Base-by-base conservation (phyloP, 176 grass and related monocot genomes). In the Carex myosuroides region DNA sequence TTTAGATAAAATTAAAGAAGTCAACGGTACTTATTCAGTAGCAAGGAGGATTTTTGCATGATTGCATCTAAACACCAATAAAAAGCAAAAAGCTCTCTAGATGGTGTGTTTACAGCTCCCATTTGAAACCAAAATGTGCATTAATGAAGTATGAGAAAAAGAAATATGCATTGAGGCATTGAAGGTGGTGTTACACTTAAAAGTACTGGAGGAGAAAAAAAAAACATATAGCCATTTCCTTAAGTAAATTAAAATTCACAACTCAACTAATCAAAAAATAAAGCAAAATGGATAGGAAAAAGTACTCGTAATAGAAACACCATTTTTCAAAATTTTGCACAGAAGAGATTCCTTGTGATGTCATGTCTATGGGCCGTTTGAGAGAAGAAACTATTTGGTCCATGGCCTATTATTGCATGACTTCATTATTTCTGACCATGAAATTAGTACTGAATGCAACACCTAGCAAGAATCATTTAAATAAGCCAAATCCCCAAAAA, bases 401-500 rank as follows among this genome's bases (percentile, higher is more conserved):
- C 21, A 76, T 76, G 21, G 20, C 22, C 29, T 53, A 87, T 82
- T 33, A 8, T 75, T 52, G 24, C 39, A 75, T 14, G 22, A 56
- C 50, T 77, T 56, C 72, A 87, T 83, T 22, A 13, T 83, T 64
- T 6, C 41, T 53, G 71, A 62, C 35, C 78, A 75, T 52, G 24
- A 41, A 82, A 72, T 29, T 62, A 75, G 13, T 22, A 77, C 13
- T 50, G 24, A 42, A 82, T 59, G 56, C 17, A 55, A 26, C 56
- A 77, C 14, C 33, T 61, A 65, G n/a, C 20, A 59, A 65, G 60
- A 65, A 37, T 26, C 22, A 77, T 55, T 56, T 5, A 17, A 42
- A 44, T 44, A 18, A 21, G 3, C 68, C 14, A 78, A 78, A 78
- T 4, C 13, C 13, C 24, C 52, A 57, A 5, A 56, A 56, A 17